Percentiles rank a stretch among this genome's conserved stretches.
These are phyloP conservation scores for Vachellia collinsii DNA, from an alignment of 306 rosid species.

Conservation along the genomic window DNA sequence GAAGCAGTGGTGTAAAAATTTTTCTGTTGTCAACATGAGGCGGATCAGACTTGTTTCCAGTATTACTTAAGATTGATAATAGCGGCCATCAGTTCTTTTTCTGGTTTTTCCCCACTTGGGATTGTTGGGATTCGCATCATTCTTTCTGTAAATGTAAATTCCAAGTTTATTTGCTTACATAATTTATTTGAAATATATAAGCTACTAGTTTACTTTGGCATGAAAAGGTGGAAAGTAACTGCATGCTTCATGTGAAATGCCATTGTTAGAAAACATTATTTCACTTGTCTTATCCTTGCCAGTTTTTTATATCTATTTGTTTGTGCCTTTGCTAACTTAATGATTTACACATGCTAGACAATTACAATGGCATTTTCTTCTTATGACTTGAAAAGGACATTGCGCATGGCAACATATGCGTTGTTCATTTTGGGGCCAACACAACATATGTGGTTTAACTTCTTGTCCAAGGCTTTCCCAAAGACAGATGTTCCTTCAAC, in stretches of 20 bases:
- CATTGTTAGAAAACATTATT: not conserved
- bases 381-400: slow-evolving; percentile 55
- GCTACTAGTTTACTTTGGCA: not conserved
- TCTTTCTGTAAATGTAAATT: not conserved
- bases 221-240: not conserved
- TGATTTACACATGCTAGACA: slow-evolving; percentile 43
- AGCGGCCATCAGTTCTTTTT: slow-evolving; percentile 1
- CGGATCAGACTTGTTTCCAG: not conserved
- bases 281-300: not conserved
- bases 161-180: not conserved
- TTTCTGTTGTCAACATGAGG: not conserved
- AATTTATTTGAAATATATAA: not conserved
- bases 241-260: not conserved
- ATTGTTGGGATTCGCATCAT: not conserved
- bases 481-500: slow-evolving; percentile 60
- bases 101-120: not conserved
- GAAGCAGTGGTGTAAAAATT: not conserved
- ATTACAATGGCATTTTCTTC: slow-evolving; percentile 58
- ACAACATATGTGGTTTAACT: slow-evolving; percentile 78
- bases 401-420: slow-evolving; percentile 69
- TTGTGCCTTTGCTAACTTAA: slow-evolving; percentile 25
- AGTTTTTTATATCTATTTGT: not conserved
- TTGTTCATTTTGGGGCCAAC: slow-evolving; percentile 74
- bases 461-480: slow-evolving; percentile 58
- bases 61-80: not conserved